Evolutionary conservation across 768 basidiomycete species (phyloP).

Genomic region (Boletus subparvulus): DNA sequence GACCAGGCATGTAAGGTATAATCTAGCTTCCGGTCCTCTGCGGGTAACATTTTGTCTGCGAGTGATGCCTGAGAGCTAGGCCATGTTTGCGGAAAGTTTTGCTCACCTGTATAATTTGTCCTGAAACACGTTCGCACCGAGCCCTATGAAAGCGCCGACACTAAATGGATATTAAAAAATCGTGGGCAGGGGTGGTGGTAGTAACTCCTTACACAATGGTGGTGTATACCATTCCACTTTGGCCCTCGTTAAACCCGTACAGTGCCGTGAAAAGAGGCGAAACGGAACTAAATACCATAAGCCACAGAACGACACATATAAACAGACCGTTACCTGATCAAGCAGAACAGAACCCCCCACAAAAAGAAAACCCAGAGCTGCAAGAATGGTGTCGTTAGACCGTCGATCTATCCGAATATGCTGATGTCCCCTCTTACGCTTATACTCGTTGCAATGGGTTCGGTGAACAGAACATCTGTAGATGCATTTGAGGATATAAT

Average conservation of each 20-base stretch:
- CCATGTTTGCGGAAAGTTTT: not conserved
- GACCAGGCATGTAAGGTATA: slow-evolving; percentile 55
- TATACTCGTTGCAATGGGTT: slow-evolving; percentile 73
- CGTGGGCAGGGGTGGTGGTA: not conserved
- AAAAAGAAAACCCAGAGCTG: slow-evolving; percentile 68
- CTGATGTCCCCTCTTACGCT: slow-evolving; percentile 44
- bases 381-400: not conserved
- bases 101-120: slow-evolving; percentile 46
- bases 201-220: slow-evolving; percentile 47
- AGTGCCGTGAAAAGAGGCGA: slow-evolving; percentile 52
- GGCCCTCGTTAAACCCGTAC: slow-evolving; percentile 60
- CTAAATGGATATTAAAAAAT: slow-evolving; percentile 32
- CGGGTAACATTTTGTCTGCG: slow-evolving; percentile 28
- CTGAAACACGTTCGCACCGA: slow-evolving; percentile 44
- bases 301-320: not conserved
- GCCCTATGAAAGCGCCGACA: slow-evolving; percentile 50
- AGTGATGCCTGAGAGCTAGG: slow-evolving; percentile 25
- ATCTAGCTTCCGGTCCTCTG: slow-evolving; percentile 52
- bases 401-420: not conserved
- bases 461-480: slow-evolving; percentile 32
- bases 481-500: not conserved
- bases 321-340: slow-evolving; percentile 47
- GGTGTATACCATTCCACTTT: slow-evolving; percentile 59
- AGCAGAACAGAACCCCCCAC: slow-evolving; percentile 71
- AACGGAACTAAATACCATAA: slow-evolving; percentile 44